Percentiles rank a stretch among this genome's conserved stretches.
These are phyloP conservation scores for Camellia granthamiana DNA, from an alignment of 148 eudicot species.

Conservation along the genomic window DNA sequence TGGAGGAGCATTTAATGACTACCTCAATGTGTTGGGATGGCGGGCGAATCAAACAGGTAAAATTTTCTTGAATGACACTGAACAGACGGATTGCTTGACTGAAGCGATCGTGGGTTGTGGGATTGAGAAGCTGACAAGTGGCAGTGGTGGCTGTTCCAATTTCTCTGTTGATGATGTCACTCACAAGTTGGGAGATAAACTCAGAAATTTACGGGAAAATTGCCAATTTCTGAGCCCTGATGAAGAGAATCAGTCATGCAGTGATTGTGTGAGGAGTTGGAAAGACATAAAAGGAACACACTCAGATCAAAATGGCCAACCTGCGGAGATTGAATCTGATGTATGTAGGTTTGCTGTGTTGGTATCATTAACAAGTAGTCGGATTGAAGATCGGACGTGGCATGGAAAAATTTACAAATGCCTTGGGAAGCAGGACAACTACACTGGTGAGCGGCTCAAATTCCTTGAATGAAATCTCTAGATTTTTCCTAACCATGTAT, in stretches of 20 bases:
- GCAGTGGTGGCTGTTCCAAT: slow-evolving; percentile 12
- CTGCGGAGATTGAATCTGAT: slow-evolving; percentile 9
- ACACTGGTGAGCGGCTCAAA: background rate
- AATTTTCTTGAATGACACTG: slow-evolving; percentile 15
- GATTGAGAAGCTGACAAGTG: slow-evolving; percentile 20
- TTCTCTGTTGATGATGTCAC: slow-evolving; percentile 19
- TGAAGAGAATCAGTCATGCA: slow-evolving; percentile 1
- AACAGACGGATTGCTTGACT: slow-evolving; percentile 23
- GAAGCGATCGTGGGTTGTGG: slow-evolving; percentile 14
- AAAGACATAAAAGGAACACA: slow-evolving; percentile 15
- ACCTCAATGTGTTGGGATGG: slow-evolving; percentile 24
- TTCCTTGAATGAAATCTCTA: background rate
- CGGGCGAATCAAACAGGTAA: slow-evolving; percentile 21
- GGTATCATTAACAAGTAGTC: slow-evolving; percentile 19
- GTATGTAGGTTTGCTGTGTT: slow-evolving; percentile 25
- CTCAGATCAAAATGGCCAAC: background rate
- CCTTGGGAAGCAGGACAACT: slow-evolving; percentile 9
- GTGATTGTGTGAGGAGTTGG: slow-evolving; percentile 15
- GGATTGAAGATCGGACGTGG: slow-evolving; percentile 14
- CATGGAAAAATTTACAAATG: slow-evolving; percentile 4
- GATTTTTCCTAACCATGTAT: too few species aligned
- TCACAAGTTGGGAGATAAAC: background rate
- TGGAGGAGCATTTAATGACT: slow-evolving; percentile 17
- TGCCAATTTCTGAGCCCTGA: slow-evolving; percentile 11
- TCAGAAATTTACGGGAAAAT: slow-evolving; percentile 6